Conservation (phyloP, 2,329 filamentous ascomycete species). For the Pseudocercospora musae region DNA sequence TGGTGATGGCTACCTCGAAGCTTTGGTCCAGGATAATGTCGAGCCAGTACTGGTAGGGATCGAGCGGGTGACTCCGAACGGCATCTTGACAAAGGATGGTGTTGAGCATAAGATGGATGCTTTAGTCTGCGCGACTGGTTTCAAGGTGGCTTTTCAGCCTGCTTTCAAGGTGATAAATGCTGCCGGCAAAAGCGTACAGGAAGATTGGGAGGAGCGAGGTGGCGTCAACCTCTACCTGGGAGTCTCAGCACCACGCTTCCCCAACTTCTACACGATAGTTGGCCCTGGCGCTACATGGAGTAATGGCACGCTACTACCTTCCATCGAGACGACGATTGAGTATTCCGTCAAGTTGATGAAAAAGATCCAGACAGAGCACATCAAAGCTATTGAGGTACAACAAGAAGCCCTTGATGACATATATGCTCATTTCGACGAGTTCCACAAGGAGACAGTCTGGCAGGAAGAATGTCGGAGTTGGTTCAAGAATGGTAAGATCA, state of each 20-base stretch:
- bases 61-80: constrained; percentile 8
- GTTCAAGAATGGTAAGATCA: constrained; percentile 7
- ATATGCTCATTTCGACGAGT: constrained; percentile 33
- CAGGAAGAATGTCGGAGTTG: constrained; percentile 11
- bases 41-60: constrained; percentile 11
- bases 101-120: constrained; percentile 37
- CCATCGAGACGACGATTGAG: constrained; percentile 42
- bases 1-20: constrained; percentile 16
- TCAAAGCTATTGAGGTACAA: constrained; percentile 45
- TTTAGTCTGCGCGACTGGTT: constrained; percentile 47
- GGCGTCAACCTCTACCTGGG: constrained; percentile 26
- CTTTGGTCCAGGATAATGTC: constrained; percentile 15
- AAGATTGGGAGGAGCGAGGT: not conserved
- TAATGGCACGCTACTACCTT: not conserved
- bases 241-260: constrained; percentile 25
- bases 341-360: constrained; percentile 52
- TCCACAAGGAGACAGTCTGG: constrained; percentile 31
- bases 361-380: constrained; percentile 49
- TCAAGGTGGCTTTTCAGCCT: constrained; percentile 38
- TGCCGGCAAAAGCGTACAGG: not conserved
- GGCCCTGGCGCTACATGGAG: constrained; percentile 20
- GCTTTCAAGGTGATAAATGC: constrained; percentile 4
- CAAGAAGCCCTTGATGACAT: constrained; percentile 48
- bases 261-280: constrained; percentile 28
- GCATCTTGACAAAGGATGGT: constrained; percentile 7